phyloP scores from a whole-genome alignment of 139 green algal genomes.

The Volvox reticuliferus region DNA sequence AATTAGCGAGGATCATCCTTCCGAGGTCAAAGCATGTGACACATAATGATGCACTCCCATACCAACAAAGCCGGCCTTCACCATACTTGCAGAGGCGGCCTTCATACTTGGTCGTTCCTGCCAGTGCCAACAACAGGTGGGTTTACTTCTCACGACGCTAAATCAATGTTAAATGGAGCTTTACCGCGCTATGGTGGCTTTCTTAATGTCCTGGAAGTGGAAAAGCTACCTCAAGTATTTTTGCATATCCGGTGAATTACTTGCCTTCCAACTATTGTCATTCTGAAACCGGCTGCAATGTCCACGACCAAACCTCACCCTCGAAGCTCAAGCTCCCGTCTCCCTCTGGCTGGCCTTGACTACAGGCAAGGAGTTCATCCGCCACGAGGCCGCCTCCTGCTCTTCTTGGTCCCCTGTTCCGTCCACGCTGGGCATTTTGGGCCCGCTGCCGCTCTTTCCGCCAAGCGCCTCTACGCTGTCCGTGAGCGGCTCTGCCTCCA shows the following conservation, averaged over 20 bases:
- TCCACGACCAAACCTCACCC: too few species aligned
- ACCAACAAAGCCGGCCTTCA: too few species aligned
- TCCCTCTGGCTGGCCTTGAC: too few species aligned
- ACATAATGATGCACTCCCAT: too few species aligned
- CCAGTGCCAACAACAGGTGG: background rate
- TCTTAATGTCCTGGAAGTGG: too few species aligned
- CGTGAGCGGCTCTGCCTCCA: background rate
- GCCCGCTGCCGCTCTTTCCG: background rate
- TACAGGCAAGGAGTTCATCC: slow-evolving; percentile 21
- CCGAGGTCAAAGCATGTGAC: background rate
- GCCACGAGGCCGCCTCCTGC: background rate
- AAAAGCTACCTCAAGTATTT: too few species aligned
- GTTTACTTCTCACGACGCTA: background rate
- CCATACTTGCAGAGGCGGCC: slow-evolving; percentile 2
- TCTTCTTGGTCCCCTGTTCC: background rate
- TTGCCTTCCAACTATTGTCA: too few species aligned
- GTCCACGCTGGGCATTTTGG: background rate
- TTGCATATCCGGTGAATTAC: too few species aligned
- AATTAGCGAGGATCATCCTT: background rate
- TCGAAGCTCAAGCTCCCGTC: too few species aligned
- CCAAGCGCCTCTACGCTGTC: background rate
- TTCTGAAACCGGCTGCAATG: too few species aligned
- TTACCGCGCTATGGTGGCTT: too few species aligned
- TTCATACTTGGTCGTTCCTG: slow-evolving; percentile 6
- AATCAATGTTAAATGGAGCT: too few species aligned